Evolutionary conservation across 768 basidiomycete species (phyloP).

Genomic region (Tephrocybe sp.): DNA sequence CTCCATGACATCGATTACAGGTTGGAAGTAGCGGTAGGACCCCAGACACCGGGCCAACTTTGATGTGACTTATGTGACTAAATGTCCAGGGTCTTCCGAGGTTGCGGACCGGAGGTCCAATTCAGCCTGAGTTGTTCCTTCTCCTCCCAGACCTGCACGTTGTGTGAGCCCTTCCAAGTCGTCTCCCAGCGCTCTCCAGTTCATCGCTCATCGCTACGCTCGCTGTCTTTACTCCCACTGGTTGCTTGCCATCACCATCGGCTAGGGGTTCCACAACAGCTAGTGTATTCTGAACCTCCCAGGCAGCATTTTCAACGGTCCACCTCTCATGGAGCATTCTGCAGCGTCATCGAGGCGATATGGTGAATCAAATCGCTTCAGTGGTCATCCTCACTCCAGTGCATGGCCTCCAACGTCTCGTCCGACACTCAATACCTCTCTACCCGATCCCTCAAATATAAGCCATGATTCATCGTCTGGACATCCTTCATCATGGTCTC

Average conservation of each 20-base stretch:
- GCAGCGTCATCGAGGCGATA: slow-evolving; percentile 28
- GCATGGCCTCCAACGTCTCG: slow-evolving; percentile 27
- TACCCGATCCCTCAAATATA: slow-evolving; percentile 27
- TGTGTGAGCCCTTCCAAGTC: slow-evolving; percentile 8
- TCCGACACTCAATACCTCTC: slow-evolving; percentile 36
- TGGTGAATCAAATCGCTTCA: slow-evolving; percentile 30
- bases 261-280: slow-evolving; percentile 8
- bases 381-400: slow-evolving; percentile 14
- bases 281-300: slow-evolving; percentile 2
- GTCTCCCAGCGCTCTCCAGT: neutral
- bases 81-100: slow-evolving; percentile 11
- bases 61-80: slow-evolving; percentile 20
- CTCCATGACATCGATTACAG: neutral
- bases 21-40: slow-evolving; percentile 8
- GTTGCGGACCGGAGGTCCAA: slow-evolving; percentile 21
- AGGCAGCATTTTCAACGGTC: neutral
- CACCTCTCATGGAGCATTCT: slow-evolving; percentile 20
- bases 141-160: slow-evolving; percentile 19
- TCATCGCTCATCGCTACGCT: too few relatives aligned
- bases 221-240: too few relatives aligned
- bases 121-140: slow-evolving; percentile 14
- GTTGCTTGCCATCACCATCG: neutral
- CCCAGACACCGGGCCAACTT: slow-evolving; percentile 14
- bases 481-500: slow-evolving; percentile 37
- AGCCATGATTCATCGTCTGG: slow-evolving; percentile 28